Percentiles rank a stretch among this genome's conserved stretches.
These are phyloP conservation scores for Cucumis hystrix DNA, from an alignment of 306 rosid genomes.

Conservation along the genomic window DNA sequence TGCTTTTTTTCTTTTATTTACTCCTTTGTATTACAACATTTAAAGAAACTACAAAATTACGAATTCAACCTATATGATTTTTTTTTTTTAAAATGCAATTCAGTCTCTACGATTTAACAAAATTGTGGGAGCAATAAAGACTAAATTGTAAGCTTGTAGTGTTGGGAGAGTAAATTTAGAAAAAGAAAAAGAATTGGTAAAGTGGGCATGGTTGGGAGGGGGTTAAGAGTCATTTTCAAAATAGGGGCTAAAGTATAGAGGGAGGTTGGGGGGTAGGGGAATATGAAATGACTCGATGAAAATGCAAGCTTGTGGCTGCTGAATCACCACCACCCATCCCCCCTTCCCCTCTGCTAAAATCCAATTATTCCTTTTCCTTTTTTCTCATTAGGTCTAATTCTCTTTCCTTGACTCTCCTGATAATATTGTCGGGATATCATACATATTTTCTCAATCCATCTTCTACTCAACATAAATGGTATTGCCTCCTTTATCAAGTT, in stretches of 20 bases:
- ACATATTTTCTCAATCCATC: neutral
- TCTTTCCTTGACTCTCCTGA: neutral
- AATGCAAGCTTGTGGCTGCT: neutral
- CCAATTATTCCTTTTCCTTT: neutral
- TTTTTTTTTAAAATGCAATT: too few species aligned
- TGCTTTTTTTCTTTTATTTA: too few species aligned
- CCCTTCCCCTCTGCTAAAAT: neutral
- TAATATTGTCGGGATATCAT: neutral
- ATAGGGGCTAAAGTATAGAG: neutral
- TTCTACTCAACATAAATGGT: too few species aligned
- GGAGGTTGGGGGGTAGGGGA: neutral
- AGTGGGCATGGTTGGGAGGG: neutral
- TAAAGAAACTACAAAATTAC: too few species aligned
- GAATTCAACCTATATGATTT: too few species aligned
- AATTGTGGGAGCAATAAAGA: too few species aligned
- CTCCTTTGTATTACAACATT: too few species aligned
- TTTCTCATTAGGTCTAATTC: neutral
- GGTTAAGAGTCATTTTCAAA: neutral
- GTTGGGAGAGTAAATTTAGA: too few species aligned
- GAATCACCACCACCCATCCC: neutral
- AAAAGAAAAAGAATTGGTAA: too few species aligned
- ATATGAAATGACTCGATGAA: neutral
- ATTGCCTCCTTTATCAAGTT: too few species aligned
- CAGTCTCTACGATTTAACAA: too few species aligned
- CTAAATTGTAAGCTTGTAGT: too few species aligned